Base-by-base conservation (phyloP, 805 yeast species). In the Candida ascalaphidarum region DNA sequence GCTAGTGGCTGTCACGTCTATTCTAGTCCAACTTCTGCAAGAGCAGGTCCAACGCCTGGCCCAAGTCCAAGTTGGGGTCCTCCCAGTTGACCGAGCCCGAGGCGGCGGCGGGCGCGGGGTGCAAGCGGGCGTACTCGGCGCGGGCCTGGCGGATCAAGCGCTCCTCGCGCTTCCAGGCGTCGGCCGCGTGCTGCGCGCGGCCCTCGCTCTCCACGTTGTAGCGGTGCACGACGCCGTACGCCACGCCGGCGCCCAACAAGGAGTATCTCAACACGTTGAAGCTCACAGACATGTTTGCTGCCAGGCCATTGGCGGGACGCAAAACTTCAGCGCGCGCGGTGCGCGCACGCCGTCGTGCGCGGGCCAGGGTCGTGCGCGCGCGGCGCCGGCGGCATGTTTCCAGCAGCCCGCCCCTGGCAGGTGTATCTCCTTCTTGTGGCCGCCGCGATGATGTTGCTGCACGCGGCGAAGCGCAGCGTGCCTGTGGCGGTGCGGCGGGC, bases 31-130 rank as follows among this genome's bases (percentile, higher is more conserved):
- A 59, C 42, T 73, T 69, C 44, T 73, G 78, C 41, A 81, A 69
- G 44, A 80, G 75, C 28, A 74, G 65, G 51, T 78, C 68, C 46
- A 81, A 72, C 27, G 74, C 81, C 40, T 65, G 62, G 30, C 74
- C 96, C 46, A 81, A 71, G 56, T 88, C 97, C 57, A 85, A 72
- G 64, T 86, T 81, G 41, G 94, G 92, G 61, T 86, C 95, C 48
- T 84, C 89, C 54, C 86, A 68, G 62, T 88, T 71, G 42, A 78
- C 55, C 30, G 73, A 70, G 29, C 69, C 65, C 25, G 59, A 43
- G n/a, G 67, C 58, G 20, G 50, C 57, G 33, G 66, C 66, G 42
- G 65, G 64, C 36, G 68, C 61, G 32, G 62, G 58, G 44, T 63
- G 51, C 48, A 75, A 61, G 58, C 74, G 80, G 44, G 84, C 86